Evolutionary conservation across 1,284 basidiomycete species (phyloP), one percentile per base, ranked within the genome.

Genomic region (Puccinia coronata): DNA sequence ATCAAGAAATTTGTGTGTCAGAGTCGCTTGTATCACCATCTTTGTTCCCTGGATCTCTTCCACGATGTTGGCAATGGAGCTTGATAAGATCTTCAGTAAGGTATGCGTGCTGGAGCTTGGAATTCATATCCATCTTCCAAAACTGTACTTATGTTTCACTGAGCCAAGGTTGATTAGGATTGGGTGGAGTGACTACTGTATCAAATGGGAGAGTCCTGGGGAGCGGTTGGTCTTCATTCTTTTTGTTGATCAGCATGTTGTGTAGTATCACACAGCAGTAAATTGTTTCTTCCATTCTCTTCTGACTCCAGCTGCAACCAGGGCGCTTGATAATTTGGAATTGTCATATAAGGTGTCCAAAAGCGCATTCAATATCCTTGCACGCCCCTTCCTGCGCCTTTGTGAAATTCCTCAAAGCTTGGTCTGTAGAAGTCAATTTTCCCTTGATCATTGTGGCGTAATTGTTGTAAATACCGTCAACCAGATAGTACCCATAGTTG

Each of bases 401-500:
- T 16, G 25, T 49, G 28, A 49, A 70, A 14, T 36, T 36, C 34
- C 51, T 70, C 18, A 36, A 70, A 16, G 41, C 23, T 5, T 1
- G 3, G 16, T 70, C 25, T n/a, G 28, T 14, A 23, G 12, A 49
- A n/a, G 23, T 28, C 14, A 43, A 3, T 28, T 51, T 70, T n/a
- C 8, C 12, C 34, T 70, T 70, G 41, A 70, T 70, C 25, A 70
- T 16, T 16, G 43, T 70, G 31, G 25, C 23, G 16, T 31, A 47
- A 23, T 34, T 47, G 16, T 9, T 9, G n/a, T 67, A 67, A 4
- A 39, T 65, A 14, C 43, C 47, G 34, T 70, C 67, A 14, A 39
- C 57, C 61, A 78, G 65, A 23, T 78, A 78, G n/a, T n/a, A n/a
- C n/a, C n/a, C n/a, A 34, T 78, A 69, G 5, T 69, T 53, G 20